These are phyloP conservation scores for Cyclotella sp. DNA, from an alignment of 108 stramenopile genomes.

Conservation along the genomic window DNA sequence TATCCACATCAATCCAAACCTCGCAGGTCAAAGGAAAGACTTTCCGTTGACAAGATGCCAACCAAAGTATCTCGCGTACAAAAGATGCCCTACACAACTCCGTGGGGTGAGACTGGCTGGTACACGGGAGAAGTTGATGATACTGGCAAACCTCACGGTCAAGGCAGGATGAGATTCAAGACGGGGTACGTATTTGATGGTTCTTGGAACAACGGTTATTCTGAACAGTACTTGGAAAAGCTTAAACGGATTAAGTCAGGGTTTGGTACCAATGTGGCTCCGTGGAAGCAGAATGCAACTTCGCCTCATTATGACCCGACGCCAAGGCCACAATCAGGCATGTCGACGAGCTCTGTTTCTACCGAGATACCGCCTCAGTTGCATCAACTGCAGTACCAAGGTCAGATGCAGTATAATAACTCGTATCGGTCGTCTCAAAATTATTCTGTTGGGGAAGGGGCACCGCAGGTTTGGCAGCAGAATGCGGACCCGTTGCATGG, in stretches of 20 bases:
- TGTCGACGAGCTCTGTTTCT: not conserved
- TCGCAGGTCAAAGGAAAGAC: not conserved
- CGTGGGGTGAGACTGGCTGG: constrained; percentile 60
- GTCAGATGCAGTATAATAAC: not conserved
- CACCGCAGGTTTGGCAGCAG: no score
- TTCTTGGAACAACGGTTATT: constrained; percentile 23
- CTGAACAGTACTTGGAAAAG: constrained; percentile 22
- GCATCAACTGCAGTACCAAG: not conserved
- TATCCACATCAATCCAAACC: not conserved
- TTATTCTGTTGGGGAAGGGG: not conserved
- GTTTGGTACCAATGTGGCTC: constrained; percentile 9
- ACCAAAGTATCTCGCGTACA: not conserved
- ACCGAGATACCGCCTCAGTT: not conserved
- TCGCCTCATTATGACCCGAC: not conserved
- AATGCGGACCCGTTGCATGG: no score
- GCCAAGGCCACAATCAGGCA: no score
- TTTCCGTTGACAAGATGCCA: not conserved
- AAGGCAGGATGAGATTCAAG: constrained; percentile 59
- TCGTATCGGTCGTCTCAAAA: not conserved
- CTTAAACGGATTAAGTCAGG: constrained; percentile 8
- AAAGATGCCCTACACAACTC: constrained; percentile 39
- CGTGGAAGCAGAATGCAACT: constrained; percentile 11
- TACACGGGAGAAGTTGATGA: constrained; percentile 60
- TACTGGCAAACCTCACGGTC: constrained; percentile 54
- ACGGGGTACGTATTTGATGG: constrained; percentile 26